phyloP scores from a whole-genome alignment of 768 basidiomycete genomes.

The Russula compacta region DNA sequence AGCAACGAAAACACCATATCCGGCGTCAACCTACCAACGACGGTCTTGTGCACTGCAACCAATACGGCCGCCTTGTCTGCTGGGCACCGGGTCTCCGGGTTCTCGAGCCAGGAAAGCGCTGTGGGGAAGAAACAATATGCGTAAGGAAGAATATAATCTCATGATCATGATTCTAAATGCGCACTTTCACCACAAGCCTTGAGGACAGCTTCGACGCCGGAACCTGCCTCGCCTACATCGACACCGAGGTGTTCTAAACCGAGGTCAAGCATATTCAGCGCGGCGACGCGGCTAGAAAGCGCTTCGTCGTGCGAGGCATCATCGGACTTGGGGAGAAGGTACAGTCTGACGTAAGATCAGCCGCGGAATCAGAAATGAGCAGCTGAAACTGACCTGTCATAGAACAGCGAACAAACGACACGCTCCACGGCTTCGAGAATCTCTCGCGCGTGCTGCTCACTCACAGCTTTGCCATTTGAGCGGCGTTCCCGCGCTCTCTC shows the following conservation, averaged over 20 bases:
- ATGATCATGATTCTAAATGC: not conserved
- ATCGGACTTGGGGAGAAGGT: slow-evolving; percentile 61
- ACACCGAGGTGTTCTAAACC: slow-evolving; percentile 84
- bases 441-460: slow-evolving; percentile 36
- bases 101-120: slow-evolving; percentile 49
- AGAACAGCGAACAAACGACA: slow-evolving; percentile 62
- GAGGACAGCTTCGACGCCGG: slow-evolving; percentile 54
- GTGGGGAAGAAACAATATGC: slow-evolving; percentile 13
- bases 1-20: not conserved
- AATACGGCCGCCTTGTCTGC: slow-evolving; percentile 72
- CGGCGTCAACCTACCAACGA: slow-evolving; percentile 58
- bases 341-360: slow-evolving; percentile 44
- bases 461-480: slow-evolving; percentile 24
- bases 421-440: slow-evolving; percentile 70
- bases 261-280: slow-evolving; percentile 85
- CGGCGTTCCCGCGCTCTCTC: slow-evolving; percentile 13
- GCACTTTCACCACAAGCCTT: slow-evolving; percentile 69
- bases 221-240: slow-evolving; percentile 46
- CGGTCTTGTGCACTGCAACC: slow-evolving; percentile 74
- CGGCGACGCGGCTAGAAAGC: slow-evolving; percentile 80
- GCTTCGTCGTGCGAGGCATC: slow-evolving; percentile 88
- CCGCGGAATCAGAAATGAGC: not conserved
- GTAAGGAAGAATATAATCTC: not conserved
- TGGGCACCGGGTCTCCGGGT: slow-evolving; percentile 44
- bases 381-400: slow-evolving; percentile 56